Base-by-base conservation (phyloP, 2,329 filamentous ascomycete genomes). In the Rhynchosporium agropyri region DNA sequence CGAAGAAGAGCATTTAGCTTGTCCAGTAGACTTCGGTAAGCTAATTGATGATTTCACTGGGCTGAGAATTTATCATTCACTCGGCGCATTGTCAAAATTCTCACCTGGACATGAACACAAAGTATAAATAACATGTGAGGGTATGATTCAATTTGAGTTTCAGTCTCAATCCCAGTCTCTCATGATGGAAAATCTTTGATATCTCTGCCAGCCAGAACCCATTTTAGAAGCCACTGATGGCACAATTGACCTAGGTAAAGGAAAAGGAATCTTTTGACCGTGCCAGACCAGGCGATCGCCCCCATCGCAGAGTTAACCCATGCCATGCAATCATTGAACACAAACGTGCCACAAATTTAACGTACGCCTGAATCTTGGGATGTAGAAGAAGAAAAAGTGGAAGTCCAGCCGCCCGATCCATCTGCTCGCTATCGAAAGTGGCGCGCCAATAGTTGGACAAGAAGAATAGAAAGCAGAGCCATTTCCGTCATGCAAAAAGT, bases 231-330 rank as follows among this genome's bases (percentile, higher is more conserved):
- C 71, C 71, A 71, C 63, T 68, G 58, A 65, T 66, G 69, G 67
- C 67, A 69, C 66, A 68, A 61, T 66, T 66, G 64, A 65, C 66
- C 66, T 61, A 65, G 62, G 60, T 58, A 67, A 70, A 69, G 62
- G 67, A 72, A 74, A 71, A 69, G 56, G 68, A 73, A 72, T 71
- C 70, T 72, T 74, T 74, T 73, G 68, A 70, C 69, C 71, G 62
- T 68, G 67, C 71, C 72, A 67, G 63, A 69, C 71, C 68, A 63
- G 63, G 68, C 63, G 58, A 66, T 71, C 68, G 67, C 68, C 70
- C 68, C 68, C 69, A 70, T 66, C 60, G 67, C 57, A 61, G 66
- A 71, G 70, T 71, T 69, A 70, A 68, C 70, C 71, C 67, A 70
- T 71, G 73, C 72, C 72, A 74, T 73, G 69, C 71, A 69, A 71